A percentile compares a stretch with the other conserved stretches of the same genome.
phyloP scores from a whole-genome alignment of 1,284 basidiomycete genomes.

The Sanguinoderma infundibulare region DNA sequence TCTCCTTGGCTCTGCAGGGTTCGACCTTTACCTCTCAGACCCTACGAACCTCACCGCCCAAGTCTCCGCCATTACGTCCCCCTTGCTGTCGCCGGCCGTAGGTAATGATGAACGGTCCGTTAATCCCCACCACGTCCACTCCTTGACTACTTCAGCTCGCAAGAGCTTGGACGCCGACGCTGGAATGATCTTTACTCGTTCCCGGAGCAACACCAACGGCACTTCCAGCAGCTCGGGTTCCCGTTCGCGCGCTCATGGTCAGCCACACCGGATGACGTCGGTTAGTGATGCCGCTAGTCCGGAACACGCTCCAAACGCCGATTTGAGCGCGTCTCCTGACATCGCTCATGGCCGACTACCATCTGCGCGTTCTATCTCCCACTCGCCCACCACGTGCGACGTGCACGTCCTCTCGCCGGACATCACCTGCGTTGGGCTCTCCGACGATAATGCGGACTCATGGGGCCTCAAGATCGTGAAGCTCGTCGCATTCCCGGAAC shows the following conservation, averaged over 20 bases:
- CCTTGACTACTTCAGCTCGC: constrained; percentile 17
- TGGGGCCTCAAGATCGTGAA: constrained; percentile 79
- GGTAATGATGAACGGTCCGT: constrained; percentile 42
- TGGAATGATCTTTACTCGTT: constrained; percentile 50
- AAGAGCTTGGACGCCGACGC: constrained; percentile 41
- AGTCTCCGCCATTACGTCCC: constrained; percentile 35
- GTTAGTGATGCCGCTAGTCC: constrained; percentile 10
- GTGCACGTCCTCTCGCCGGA: constrained; percentile 38
- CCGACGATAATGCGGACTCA: constrained; percentile 65
- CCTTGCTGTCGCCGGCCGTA: constrained; percentile 41
- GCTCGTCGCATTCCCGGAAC: constrained; percentile 72
- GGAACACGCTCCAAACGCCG: constrained; percentile 8
- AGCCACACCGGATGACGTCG: constrained; percentile 13
- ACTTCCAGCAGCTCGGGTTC: constrained; percentile 26
- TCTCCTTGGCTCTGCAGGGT: constrained; percentile 64
- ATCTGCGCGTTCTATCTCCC: constrained; percentile 30
- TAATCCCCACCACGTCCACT: constrained; percentile 36
- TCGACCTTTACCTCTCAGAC: constrained; percentile 69
- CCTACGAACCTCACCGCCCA: constrained; percentile 44
- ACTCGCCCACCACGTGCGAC: constrained; percentile 34
- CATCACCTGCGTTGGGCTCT: constrained; percentile 41
- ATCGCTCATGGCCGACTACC: constrained; percentile 7
- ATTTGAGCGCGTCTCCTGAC: constrained; percentile 10
- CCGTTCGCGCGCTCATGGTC: constrained; percentile 11
- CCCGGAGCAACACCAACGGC: constrained; percentile 43